These are phyloP conservation scores for Heterobasidion occidentale DNA, from an alignment of 1,284 basidiomycete genomes.

Conservation along the genomic window DNA sequence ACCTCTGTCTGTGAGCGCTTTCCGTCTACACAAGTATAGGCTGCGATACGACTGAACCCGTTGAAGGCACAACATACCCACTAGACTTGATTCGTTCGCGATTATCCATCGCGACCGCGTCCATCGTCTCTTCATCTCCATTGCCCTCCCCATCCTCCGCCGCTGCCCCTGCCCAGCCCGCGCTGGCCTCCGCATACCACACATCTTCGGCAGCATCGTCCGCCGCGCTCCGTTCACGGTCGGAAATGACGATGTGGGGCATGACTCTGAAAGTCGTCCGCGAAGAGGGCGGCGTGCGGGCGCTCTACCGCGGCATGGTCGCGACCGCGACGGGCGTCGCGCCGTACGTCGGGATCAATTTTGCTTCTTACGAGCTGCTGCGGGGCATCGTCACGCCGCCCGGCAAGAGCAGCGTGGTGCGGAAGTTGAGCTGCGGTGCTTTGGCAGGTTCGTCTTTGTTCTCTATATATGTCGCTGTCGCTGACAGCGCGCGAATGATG, in stretches of 20 bases:
- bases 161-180: conserved; percentile 19
- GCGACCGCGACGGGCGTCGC: conserved; percentile 90
- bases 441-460: conserved; percentile 48
- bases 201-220: conserved; percentile 31
- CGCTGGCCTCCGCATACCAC: conserved; percentile 44
- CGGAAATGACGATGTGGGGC: conserved; percentile 73
- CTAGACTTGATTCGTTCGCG: conserved; percentile 90
- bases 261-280: conserved; percentile 88
- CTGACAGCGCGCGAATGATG: not conserved
- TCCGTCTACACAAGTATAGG: not conserved
- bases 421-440: conserved; percentile 72
- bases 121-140: conserved; percentile 33
- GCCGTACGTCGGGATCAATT: conserved; percentile 85
- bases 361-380: conserved; percentile 72
- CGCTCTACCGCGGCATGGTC: conserved; percentile 81
- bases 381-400: conserved; percentile 70
- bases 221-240: conserved; percentile 28
- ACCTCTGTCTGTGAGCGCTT: conserved; percentile 71
- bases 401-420: conserved; percentile 51
- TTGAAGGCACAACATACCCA: conserved; percentile 81
- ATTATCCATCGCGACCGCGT: conserved; percentile 86
- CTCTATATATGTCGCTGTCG: not conserved
- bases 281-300: conserved; percentile 85
- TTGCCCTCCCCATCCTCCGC: conserved; percentile 15
- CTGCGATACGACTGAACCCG: not conserved